phyloP scores from a whole-genome alignment of 2,329 filamentous ascomycete species.

The Cladosporium colombiae region DNA sequence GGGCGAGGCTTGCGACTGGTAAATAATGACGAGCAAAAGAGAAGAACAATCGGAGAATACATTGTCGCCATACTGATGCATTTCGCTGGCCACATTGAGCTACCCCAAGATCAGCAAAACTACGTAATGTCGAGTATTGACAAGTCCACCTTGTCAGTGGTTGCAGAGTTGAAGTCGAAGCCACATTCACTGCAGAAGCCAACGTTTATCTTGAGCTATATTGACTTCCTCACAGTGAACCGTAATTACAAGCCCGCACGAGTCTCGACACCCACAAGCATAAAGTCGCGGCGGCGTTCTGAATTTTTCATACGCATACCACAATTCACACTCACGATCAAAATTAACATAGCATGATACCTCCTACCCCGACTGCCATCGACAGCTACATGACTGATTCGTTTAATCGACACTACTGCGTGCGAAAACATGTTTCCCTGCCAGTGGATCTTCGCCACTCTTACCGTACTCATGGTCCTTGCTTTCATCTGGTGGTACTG shows the following conservation, averaged over 20 bases:
- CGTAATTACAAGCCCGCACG: not conserved
- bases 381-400: too few relatives aligned
- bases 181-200: not conserved
- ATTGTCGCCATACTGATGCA: not conserved
- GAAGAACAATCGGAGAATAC: not conserved
- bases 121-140: not conserved
- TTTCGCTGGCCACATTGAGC: not conserved
- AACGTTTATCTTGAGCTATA: not conserved
- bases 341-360: too few relatives aligned
- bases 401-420: too few relatives aligned
- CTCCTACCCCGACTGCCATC: too few relatives aligned
- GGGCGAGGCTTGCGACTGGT: constrained; percentile 66
- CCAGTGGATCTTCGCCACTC: too few relatives aligned
- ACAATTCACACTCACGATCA: too few relatives aligned
- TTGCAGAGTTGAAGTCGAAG: not conserved
- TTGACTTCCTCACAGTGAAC: not conserved
- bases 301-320: too few relatives aligned
- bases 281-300: too few relatives aligned
- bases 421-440: too few relatives aligned
- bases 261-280: too few relatives aligned
- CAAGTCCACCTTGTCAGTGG: not conserved
- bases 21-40: not conserved
- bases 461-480: too few relatives aligned
- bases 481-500: too few relatives aligned
- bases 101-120: not conserved